phyloP scores from a whole-genome alignment of 179 eudicot genomes.

The Drosera spatulata region DNA sequence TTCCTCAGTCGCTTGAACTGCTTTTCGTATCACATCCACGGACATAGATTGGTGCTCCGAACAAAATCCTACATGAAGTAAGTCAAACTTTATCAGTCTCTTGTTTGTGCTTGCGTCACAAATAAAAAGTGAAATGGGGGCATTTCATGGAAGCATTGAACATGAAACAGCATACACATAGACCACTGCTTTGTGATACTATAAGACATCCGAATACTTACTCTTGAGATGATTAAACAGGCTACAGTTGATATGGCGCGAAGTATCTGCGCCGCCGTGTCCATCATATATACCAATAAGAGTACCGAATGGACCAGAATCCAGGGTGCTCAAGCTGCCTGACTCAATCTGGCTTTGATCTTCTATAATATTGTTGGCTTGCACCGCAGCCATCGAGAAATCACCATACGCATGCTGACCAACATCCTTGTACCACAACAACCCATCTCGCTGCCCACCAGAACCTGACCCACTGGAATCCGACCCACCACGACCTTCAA shows the following conservation, averaged over 20 bases:
- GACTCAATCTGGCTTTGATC: conserved; percentile 14
- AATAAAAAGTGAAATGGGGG: too few relatives aligned
- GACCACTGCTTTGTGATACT: too few relatives aligned
- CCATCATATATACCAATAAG: conserved; percentile 13
- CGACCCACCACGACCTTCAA: neutral
- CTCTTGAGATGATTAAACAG: conserved; percentile 12
- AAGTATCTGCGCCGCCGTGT: conserved; percentile 11
- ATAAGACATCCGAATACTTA: neutral
- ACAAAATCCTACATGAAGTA: conserved; percentile 3
- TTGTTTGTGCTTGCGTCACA: too few relatives aligned
- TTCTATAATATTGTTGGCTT: conserved; percentile 10
- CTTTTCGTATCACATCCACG: conserved; percentile 10
- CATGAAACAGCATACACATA: too few relatives aligned
- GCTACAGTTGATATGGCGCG: conserved; percentile 8
- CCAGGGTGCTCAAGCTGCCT: conserved; percentile 8
- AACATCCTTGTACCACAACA: conserved; percentile 11
- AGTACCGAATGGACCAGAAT: conserved; percentile 14
- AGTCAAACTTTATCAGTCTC: too few relatives aligned
- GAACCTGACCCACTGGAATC: conserved; percentile 10
- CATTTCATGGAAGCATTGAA: too few relatives aligned
- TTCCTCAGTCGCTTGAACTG: conserved; percentile 13
- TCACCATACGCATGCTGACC: conserved; percentile 13
- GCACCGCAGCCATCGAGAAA: neutral
- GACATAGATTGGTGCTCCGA: conserved; percentile 11
- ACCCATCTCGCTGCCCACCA: conserved; percentile 10